A percentile compares a stretch with the other conserved stretches of the same genome.
These are phyloP conservation scores for Sporothrix euskadiensis DNA, from an alignment of 2,329 filamentous ascomycete genomes.

Conservation along the genomic window DNA sequence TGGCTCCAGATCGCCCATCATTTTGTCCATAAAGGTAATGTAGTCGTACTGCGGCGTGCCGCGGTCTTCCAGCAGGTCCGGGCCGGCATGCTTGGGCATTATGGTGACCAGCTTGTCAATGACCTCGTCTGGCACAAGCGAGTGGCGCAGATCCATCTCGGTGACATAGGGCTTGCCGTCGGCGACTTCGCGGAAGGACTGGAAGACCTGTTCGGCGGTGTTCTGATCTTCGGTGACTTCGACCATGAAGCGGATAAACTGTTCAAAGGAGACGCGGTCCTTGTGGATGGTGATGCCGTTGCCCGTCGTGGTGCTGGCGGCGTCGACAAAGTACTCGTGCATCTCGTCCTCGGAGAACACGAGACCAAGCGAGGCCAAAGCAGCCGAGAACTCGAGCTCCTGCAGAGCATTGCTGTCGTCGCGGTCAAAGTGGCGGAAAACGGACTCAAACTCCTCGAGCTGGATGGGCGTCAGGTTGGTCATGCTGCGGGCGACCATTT, in stretches of 20 bases:
- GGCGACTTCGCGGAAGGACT: constrained; percentile 94
- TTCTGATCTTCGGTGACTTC: constrained; percentile 99
- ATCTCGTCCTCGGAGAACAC: constrained; percentile 98
- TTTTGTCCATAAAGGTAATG: constrained; percentile 92
- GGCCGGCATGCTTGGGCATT: constrained; percentile 81
- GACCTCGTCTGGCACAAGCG: constrained; percentile 92
- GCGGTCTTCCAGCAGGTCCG: constrained; percentile 80
- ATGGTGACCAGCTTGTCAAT: constrained; percentile 88
- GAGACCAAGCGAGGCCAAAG: constrained; percentile 87
- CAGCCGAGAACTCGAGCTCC: constrained; percentile 94
- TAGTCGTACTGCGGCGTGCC: constrained; percentile 91
- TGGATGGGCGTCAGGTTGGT: constrained; percentile 98
- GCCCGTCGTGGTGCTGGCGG: constrained; percentile 55
- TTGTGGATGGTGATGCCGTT: constrained; percentile 41
- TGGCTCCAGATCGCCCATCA: constrained; percentile 52
- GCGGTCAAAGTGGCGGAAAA: constrained; percentile 96
- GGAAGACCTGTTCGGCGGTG: constrained; percentile 96
- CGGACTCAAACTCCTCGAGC: constrained; percentile 96
- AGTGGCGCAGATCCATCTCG: constrained; percentile 93
- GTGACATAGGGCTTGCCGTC: constrained; percentile 99
- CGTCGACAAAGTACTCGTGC: constrained; percentile 90
- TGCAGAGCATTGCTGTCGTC: constrained; percentile 86
- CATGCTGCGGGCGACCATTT: constrained; percentile 98
- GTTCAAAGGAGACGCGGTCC: constrained; percentile 89
- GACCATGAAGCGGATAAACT: constrained; percentile 99